A percentile compares a stretch with the other conserved stretches of the same genome.
phyloP scores from a whole-genome alignment of 495 filamentous ascomycete genomes.

The Hyaloscypha bicolor region DNA sequence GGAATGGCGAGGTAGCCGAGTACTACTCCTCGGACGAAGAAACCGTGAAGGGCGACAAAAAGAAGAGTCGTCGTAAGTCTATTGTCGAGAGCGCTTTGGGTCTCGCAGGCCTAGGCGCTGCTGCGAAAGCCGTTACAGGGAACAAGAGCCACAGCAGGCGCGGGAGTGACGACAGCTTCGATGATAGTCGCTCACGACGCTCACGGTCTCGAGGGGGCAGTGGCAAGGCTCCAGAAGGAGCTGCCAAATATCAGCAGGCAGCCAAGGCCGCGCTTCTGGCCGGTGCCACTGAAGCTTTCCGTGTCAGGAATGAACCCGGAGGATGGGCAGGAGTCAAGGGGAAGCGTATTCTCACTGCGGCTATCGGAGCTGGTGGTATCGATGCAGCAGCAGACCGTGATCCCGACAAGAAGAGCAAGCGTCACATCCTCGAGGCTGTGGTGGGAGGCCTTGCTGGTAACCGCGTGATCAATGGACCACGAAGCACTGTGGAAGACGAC shows the following conservation, averaged over 20 bases:
- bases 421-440: conserved; percentile 70
- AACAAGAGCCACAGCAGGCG: conserved; percentile 44
- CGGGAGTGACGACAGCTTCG: conserved; percentile 56
- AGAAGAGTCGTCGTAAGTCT: conserved; percentile 59
- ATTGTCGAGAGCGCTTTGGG: conserved; percentile 71
- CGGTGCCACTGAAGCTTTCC: conserved; percentile 86
- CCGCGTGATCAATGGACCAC: conserved; percentile 74
- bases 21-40: conserved; percentile 59
- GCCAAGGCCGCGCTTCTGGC: conserved; percentile 84
- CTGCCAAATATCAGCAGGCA: conserved; percentile 77
- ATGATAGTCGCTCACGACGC: conserved; percentile 35
- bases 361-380: conserved; percentile 80
- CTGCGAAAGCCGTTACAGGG: conserved; percentile 49
- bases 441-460: conserved; percentile 85
- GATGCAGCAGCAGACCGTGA: conserved; percentile 72
- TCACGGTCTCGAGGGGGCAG: conserved; percentile 47
- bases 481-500: conserved; percentile 60
- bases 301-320: conserved; percentile 80
- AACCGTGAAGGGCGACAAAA: conserved; percentile 41
- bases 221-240: conserved; percentile 38
- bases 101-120: conserved; percentile 67
- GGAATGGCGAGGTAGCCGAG: conserved; percentile 45
- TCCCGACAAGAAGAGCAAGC: conserved; percentile 72
- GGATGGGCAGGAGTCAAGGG: conserved; percentile 84
- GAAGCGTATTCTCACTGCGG: conserved; percentile 84